Percentiles rank a stretch among this genome's conserved stretches.
Conservation (phyloP, 495 filamentous ascomycete genomes). For the Tuber microsphaerosporum region DNA sequence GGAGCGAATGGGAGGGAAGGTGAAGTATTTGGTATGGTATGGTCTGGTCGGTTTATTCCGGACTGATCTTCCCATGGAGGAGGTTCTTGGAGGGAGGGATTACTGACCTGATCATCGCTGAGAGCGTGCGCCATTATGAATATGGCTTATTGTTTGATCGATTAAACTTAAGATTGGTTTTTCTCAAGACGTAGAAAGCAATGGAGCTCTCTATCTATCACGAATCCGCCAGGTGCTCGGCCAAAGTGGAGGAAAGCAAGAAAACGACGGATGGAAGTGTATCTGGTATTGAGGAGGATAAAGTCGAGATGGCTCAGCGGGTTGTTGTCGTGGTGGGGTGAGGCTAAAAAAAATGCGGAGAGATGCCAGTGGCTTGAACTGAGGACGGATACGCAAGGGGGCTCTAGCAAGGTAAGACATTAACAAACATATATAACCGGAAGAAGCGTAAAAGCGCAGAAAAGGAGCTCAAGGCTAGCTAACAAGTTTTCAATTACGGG, state of each 20-base stretch:
- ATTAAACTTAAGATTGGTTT: neutral
- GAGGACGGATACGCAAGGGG: neutral
- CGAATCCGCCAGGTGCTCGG: neutral
- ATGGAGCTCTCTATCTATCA: neutral
- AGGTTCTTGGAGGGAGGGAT: slow-evolving; percentile 11
- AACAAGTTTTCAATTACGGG: neutral
- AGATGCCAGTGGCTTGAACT: neutral
- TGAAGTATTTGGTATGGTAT: slow-evolving; percentile 4
- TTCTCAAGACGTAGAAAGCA: neutral
- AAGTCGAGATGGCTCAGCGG: neutral
- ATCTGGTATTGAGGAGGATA: neutral
- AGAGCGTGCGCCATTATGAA: slow-evolving; percentile 89
- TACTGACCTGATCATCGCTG: slow-evolving; percentile 86
- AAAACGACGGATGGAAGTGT: neutral
- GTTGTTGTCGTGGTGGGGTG: neutral
- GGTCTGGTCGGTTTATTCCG: slow-evolving; percentile 6
- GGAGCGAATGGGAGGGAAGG: neutral
- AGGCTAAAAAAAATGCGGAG: neutral
- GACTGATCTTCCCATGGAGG: neutral
- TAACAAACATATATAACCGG: neutral
- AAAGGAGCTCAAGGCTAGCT: neutral
- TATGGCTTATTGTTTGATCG: slow-evolving; percentile 6
- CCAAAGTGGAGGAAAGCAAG: neutral
- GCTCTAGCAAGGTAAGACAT: neutral
- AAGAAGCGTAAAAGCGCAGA: neutral